A percentile compares a stretch with the other conserved stretches of the same genome.
Conservation (phyloP, 768 basidiomycete species). For the Rhizopogon rudus region DNA sequence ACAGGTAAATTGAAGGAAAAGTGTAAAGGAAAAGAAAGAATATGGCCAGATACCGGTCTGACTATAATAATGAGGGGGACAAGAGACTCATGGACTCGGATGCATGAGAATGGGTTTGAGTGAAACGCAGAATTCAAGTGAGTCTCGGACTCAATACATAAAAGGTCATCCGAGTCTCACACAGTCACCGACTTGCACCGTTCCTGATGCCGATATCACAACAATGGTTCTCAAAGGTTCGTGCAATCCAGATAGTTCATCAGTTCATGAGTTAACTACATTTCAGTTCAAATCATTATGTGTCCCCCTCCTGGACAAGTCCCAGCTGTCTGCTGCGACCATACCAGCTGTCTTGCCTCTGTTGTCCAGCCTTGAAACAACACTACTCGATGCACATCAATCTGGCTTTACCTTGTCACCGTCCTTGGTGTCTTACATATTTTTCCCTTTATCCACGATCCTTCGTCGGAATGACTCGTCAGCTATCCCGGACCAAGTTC, state of each 20-base stretch:
- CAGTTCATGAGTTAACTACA: background rate
- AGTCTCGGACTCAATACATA: background rate
- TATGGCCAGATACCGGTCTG: background rate
- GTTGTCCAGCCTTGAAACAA: slow-evolving; percentile 47
- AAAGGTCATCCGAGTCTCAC: too few species aligned
- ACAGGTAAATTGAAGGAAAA: background rate
- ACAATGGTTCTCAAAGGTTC: slow-evolving; percentile 35
- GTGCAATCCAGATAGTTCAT: background rate
- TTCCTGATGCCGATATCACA: slow-evolving; percentile 7
- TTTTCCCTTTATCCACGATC: slow-evolving; percentile 84
- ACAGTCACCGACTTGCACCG: background rate
- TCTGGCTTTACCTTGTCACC: slow-evolving; percentile 39
- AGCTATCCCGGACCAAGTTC: slow-evolving; percentile 70
- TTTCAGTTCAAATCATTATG: slow-evolving; percentile 62
- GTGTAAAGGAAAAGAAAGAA: background rate
- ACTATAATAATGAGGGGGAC: background rate
- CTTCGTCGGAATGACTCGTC: slow-evolving; percentile 69
- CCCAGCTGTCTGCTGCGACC: slow-evolving; percentile 54
- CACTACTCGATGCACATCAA: slow-evolving; percentile 39
- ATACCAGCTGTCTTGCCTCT: slow-evolving; percentile 43
- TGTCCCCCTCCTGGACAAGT: slow-evolving; percentile 73
- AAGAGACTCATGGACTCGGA: background rate
- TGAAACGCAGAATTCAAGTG: too few species aligned
- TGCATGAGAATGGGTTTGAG: too few species aligned
- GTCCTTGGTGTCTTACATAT: slow-evolving; percentile 74